Percentiles rank a stretch among this genome's conserved stretches.
These are phyloP conservation scores for Phalaenopsis aphrodite DNA, from an alignment of 106 monocot species.

Conservation along the genomic window DNA sequence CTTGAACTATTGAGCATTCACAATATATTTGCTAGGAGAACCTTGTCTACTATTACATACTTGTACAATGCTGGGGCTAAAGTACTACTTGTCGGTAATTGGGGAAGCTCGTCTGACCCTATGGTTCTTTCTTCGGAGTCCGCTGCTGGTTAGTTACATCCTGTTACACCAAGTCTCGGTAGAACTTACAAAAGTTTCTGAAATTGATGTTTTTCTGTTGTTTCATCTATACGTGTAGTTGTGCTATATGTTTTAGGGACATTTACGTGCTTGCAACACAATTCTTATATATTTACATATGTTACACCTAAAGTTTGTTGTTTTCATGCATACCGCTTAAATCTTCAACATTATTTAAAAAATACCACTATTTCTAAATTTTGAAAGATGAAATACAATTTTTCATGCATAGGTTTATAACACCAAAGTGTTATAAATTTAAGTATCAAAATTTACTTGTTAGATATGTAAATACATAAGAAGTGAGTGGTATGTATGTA, in stretches of 20 bases:
- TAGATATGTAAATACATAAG: too few relatives aligned
- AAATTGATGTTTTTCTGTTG: neutral
- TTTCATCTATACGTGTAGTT: too few relatives aligned
- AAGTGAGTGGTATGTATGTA: too few relatives aligned
- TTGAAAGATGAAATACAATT: too few relatives aligned
- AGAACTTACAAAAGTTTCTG: neutral
- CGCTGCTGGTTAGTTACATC: slow-evolving; percentile 53
- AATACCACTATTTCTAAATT: too few relatives aligned
- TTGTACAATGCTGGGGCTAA: slow-evolving; percentile 61
- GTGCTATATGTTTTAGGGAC: neutral
- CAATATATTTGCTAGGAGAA: slow-evolving; percentile 17
- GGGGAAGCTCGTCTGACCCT: slow-evolving; percentile 28
- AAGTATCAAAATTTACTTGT: too few relatives aligned
- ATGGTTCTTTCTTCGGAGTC: slow-evolving; percentile 25
- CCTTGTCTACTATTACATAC: slow-evolving; percentile 72
- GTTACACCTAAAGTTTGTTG: too few relatives aligned
- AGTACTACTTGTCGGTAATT: slow-evolving; percentile 54
- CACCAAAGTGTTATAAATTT: too few relatives aligned
- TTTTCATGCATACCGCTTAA: too few relatives aligned
- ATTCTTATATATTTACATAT: too few relatives aligned
- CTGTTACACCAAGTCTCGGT: neutral
- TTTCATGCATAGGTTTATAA: too few relatives aligned
- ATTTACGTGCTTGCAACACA: neutral
- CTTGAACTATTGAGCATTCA: slow-evolving; percentile 12
- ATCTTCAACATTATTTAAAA: too few relatives aligned